These are phyloP conservation scores for Cerrena zonata DNA, from an alignment of 1,284 basidiomycete genomes.

Conservation along the genomic window DNA sequence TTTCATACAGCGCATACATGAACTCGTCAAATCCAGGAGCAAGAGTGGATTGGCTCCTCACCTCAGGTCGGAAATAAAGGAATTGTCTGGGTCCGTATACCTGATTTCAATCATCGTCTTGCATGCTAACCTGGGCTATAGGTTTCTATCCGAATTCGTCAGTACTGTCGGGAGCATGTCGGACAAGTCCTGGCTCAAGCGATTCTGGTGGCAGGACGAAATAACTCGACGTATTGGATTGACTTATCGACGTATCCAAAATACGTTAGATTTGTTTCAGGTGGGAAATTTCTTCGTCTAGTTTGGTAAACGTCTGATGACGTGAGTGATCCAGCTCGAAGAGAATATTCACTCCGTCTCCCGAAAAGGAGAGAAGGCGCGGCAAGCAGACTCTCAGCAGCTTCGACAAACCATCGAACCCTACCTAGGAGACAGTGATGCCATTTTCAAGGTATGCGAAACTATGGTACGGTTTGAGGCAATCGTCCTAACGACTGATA, in stretches of 20 bases:
- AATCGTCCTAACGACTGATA: neutral
- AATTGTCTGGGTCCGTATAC: neutral
- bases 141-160: slow-evolving; percentile 2
- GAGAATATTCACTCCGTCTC: neutral
- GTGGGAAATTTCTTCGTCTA: slow-evolving; percentile 1
- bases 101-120: neutral
- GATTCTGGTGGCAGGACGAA: slow-evolving; percentile 4
- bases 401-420: neutral
- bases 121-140: slow-evolving; percentile 1
- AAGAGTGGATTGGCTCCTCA: neutral
- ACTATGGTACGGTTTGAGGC: neutral
- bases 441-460: neutral
- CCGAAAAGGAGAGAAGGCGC: neutral
- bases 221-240: slow-evolving; percentile 6
- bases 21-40: neutral
- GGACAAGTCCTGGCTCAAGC: slow-evolving; percentile 1
- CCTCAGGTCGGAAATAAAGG: neutral
- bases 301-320: neutral
- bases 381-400: neutral
- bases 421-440: neutral
- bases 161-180: slow-evolving; percentile 3
- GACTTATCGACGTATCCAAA: slow-evolving; percentile 8
- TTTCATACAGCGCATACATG: neutral
- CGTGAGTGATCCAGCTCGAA: neutral
- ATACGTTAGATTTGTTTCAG: neutral